Conservation (phyloP, 176 grass and related monocot species). For the Raddia distichophylla region DNA sequence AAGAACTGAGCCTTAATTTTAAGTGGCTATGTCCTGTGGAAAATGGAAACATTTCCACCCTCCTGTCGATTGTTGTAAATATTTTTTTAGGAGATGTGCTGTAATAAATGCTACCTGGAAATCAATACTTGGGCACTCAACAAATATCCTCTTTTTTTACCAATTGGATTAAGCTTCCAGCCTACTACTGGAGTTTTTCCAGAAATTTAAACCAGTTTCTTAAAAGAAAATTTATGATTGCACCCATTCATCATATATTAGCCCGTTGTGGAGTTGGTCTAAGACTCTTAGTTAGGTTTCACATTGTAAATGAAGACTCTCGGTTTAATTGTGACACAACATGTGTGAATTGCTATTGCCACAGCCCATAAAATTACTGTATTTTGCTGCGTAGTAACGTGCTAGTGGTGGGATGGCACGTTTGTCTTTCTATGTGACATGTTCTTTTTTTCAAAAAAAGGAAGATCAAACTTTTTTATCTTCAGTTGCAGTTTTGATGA, state of each 20-base stretch:
- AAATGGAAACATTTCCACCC: neutral
- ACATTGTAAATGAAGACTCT: neutral
- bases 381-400: neutral
- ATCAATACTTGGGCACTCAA: neutral
- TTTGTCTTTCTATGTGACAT: neutral
- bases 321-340: neutral
- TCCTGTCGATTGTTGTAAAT: neutral
- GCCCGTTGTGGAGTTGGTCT: neutral
- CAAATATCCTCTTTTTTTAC: neutral
- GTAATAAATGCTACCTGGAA: neutral
- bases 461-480: neutral
- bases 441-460: neutral
- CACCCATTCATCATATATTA: neutral
- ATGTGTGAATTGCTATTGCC: neutral
- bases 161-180: neutral
- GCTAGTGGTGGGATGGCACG: neutral
- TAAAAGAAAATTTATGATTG: neutral
- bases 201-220: neutral
- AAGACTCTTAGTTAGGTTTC: no score
- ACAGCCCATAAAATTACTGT: neutral
- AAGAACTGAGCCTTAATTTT: no score
- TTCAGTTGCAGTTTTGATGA: slow-evolving; percentile 14
- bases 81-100: neutral
- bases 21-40: neutral
- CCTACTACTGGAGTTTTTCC: neutral